Percentiles rank a stretch among this genome's conserved stretches.
These are phyloP conservation scores for Begonia loranthoides DNA, from an alignment of 306 rosid species.

Conservation along the genomic window DNA sequence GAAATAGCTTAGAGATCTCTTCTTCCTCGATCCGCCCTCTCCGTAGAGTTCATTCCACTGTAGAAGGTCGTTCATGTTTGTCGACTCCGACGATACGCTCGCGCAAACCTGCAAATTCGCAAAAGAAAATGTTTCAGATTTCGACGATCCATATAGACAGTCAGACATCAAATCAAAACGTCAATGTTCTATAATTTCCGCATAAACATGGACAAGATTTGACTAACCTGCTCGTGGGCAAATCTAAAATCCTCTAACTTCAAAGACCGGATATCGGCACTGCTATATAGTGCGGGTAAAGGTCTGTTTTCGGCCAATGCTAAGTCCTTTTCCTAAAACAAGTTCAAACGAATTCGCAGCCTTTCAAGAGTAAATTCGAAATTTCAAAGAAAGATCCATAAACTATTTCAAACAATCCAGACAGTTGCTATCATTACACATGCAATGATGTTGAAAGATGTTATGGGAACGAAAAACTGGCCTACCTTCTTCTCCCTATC, in stretches of 20 bases:
- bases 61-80: slow-evolving; percentile 71
- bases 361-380: too few species aligned
- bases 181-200: too few species aligned
- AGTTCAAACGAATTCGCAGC: background rate
- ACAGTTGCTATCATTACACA: too few species aligned
- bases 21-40: slow-evolving; percentile 90
- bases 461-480: too few species aligned
- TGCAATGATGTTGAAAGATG: too few species aligned
- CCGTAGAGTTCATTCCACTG: slow-evolving; percentile 95
- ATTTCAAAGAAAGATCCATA: too few species aligned
- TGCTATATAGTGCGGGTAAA: slow-evolving; percentile 43
- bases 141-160: too few species aligned
- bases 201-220: too few species aligned
- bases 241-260: slow-evolving; percentile 78
- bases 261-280: slow-evolving; percentile 54
- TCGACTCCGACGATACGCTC: slow-evolving; percentile 80
- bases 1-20: slow-evolving; percentile 74
- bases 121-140: background rate
- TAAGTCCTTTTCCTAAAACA: slow-evolving; percentile 49
- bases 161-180: too few species aligned
- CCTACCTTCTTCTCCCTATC: slow-evolving; percentile 80
- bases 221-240: slow-evolving; percentile 85
- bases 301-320: slow-evolving; percentile 62
- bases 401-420: too few species aligned
- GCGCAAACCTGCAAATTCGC: slow-evolving; percentile 58